Evolutionary conservation across 495 filamentous ascomycete species (phyloP).

Genomic region (Cladorrhinum samala): DNA sequence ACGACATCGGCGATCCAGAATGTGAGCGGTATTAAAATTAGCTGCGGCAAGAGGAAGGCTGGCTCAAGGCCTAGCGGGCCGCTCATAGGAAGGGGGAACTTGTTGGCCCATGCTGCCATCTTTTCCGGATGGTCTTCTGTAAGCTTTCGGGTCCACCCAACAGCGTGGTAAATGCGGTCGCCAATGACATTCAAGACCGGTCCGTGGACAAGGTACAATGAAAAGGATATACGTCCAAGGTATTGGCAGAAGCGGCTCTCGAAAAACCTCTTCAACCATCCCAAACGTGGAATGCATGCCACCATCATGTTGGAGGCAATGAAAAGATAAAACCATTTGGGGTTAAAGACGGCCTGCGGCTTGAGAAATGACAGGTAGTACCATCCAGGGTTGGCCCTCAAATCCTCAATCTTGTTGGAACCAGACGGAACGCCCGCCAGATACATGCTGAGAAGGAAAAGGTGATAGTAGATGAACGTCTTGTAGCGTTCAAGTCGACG

Average conservation of each 20-base stretch:
- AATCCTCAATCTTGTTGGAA: conserved; percentile 27
- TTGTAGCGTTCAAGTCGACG: conserved; percentile 38
- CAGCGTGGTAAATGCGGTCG: conserved; percentile 44
- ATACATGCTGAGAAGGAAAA: conserved; percentile 39
- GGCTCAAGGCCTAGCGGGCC: conserved; percentile 53
- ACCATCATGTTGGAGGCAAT: conserved; percentile 52
- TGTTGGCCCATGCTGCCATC: conserved; percentile 40
- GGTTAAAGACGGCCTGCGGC: conserved; percentile 49
- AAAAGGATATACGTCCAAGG: conserved; percentile 57
- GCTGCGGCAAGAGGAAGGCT: conserved; percentile 44
- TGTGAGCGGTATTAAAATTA: conserved; percentile 51
- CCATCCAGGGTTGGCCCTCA: conserved; percentile 39
- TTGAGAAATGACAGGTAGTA: conserved; percentile 42
- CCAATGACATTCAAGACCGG: conserved; percentile 45
- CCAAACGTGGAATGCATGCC: conserved; percentile 39
- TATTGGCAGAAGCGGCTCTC: conserved; percentile 55
- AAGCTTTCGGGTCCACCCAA: conserved; percentile 35
- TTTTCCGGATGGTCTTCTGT: conserved; percentile 18
- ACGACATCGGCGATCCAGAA: conserved; percentile 51
- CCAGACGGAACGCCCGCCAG: conserved; percentile 45
- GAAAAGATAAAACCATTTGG: conserved; percentile 43
- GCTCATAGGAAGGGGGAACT: conserved; percentile 40
- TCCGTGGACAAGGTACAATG: conserved; percentile 63
- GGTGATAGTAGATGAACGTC: conserved; percentile 38
- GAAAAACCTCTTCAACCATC: conserved; percentile 47